Conservation (phyloP, 495 filamentous ascomycete species). For the Trichoderma asperelloides region DNA sequence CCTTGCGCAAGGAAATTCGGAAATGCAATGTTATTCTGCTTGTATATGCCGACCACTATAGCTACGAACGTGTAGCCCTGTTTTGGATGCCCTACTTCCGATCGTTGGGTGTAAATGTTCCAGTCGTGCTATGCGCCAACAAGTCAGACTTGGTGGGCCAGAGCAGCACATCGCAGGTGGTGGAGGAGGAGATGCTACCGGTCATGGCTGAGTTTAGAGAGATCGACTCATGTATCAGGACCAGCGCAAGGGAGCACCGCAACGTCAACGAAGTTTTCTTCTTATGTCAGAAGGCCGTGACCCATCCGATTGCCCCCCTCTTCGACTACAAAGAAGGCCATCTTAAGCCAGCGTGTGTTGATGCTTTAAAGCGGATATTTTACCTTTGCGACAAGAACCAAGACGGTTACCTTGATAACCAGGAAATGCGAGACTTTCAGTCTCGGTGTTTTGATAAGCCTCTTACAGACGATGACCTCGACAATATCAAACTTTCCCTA, state of each 20-base stretch:
- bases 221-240: slow-evolving; percentile 93
- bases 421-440: slow-evolving; percentile 86
- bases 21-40: slow-evolving; percentile 96
- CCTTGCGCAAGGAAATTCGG: slow-evolving; percentile 83
- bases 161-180: slow-evolving; percentile 63
- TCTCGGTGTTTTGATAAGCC: slow-evolving; percentile 82
- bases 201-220: slow-evolving; percentile 99
- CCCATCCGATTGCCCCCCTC: slow-evolving; percentile 89
- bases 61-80: slow-evolving; percentile 91
- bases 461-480: slow-evolving; percentile 65
- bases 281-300: slow-evolving; percentile 96
- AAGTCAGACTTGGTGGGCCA: slow-evolving; percentile 72
- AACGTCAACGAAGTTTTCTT: slow-evolving; percentile 98
- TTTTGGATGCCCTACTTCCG: slow-evolving; percentile 99
- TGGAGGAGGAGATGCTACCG: slow-evolving; percentile 95
- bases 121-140: slow-evolving; percentile 93
- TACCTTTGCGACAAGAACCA: slow-evolving; percentile 94
- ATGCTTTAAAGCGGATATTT: slow-evolving; percentile 81
- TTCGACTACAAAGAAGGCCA: slow-evolving; percentile 90
- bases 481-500: slow-evolving; percentile 81
- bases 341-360: slow-evolving; percentile 79
- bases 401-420: slow-evolving; percentile 86
- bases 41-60: slow-evolving; percentile 96
- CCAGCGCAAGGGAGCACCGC: slow-evolving; percentile 86
- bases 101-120: slow-evolving; percentile 95